Evolutionary conservation across 2,329 filamentous ascomycete species (phyloP), one percentile per base, ranked within the genome.

Genomic region (Myriosclerotinia scirpicola): DNA sequence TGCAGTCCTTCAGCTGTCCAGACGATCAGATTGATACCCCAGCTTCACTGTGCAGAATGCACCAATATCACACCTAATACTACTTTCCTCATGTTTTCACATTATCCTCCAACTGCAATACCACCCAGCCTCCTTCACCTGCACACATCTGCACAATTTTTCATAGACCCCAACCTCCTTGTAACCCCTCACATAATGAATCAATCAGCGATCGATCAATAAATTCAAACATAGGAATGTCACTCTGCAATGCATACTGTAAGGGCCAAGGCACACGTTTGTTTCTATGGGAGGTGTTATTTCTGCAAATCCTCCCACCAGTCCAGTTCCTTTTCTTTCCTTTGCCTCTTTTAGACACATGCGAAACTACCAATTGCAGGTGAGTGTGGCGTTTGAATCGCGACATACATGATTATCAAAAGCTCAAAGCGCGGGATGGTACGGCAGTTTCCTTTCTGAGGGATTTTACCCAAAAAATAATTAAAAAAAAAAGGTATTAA

Each of bases 131-230:
- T n/a, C 48, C 55, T 61, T 42, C 46, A 46, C 20, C 54, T 65
- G 63, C 54, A 65, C 22, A 36, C 17, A 54, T 63, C 60, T 40
- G 46, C n/a, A 54, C 3, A 44, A 42, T 26, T 26, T 64, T 36
- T 54, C 52, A 48, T 54, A 38, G 52, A 55, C 52, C 52, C 52
- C 52, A 48, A 64, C 11, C n/a, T 44, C 52, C 12, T 30, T 14
- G 17, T 40, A 54, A 46, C 64, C 64, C 64, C 64, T 61, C 64
- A 40, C 55, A 61, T 66, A 46, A 61, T 60, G 46, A 34, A 48
- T 50, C 58, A 34, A 34, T 34, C 30, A 34, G 30, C 30, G 30
- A 34, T 34, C 30, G 30, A 34, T 34, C 30, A 50, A 38, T n/a
- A 17, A 22, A 48, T 56, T 20, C 40, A 20, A 20, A 64, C 22